These are phyloP conservation scores for Saccharomycopsis hybrid DNA, from an alignment of 1,139 yeast genomes.

Conservation along the genomic window DNA sequence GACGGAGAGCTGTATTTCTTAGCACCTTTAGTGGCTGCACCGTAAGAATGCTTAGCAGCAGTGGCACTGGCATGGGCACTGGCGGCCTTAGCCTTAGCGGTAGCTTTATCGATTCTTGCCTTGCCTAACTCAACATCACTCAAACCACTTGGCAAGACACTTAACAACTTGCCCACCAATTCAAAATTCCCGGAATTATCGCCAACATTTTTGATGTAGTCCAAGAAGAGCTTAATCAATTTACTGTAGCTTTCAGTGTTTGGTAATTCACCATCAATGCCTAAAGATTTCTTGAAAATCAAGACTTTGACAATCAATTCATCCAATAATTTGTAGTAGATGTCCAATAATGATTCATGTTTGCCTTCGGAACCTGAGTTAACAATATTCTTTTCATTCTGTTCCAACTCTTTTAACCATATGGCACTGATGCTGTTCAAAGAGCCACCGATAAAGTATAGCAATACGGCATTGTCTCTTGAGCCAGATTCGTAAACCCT, in stretches of 20 bases:
- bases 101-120: slow-evolving; percentile 11
- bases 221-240: slow-evolving; percentile 37
- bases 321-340: slow-evolving; percentile 19
- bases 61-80: slow-evolving; percentile 23
- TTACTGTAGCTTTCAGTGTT: slow-evolving; percentile 24
- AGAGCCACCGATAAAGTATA: slow-evolving; percentile 78
- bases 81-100: slow-evolving; percentile 21
- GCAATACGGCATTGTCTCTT: slow-evolving; percentile 69
- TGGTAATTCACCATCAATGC: slow-evolving; percentile 15
- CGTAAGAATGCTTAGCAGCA: slow-evolving; percentile 23
- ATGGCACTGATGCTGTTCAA: slow-evolving; percentile 71
- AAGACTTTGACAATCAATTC: slow-evolving; percentile 17
- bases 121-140: slow-evolving; percentile 39
- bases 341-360: slow-evolving; percentile 12
- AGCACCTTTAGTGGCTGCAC: slow-evolving; percentile 5
- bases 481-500: slow-evolving; percentile 43
- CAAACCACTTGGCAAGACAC: slow-evolving; percentile 60
- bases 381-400: slow-evolving; percentile 26
- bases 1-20: too few relatives aligned
- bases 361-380: slow-evolving; percentile 1
- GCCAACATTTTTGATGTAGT: slow-evolving; percentile 75
- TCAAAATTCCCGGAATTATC: slow-evolving; percentile 73
- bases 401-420: slow-evolving; percentile 71
- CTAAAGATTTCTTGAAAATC: slow-evolving; percentile 18
- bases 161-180: slow-evolving; percentile 66